phyloP scores from a whole-genome alignment of 208 protist species.

The Acanthamoeba triangularis region DNA sequence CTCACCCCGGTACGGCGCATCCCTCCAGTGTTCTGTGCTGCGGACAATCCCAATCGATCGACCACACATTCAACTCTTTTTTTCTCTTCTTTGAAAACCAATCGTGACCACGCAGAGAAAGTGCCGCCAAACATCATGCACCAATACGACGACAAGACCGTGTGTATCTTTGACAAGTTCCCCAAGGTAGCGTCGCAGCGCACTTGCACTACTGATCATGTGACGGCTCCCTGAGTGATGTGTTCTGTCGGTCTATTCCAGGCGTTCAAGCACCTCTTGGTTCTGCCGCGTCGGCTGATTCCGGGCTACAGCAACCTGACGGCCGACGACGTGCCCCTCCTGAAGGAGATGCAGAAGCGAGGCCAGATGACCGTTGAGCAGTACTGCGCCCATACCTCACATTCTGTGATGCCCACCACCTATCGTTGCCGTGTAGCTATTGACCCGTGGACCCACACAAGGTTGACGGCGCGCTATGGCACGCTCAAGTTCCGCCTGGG shows the following conservation, averaged over 20 bases:
- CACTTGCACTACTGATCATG: too few species aligned
- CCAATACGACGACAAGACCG: conserved; percentile 49
- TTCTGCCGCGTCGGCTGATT: not conserved
- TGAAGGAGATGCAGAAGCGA: conserved; percentile 37
- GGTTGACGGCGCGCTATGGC: not conserved
- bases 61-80: not conserved
- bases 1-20: not conserved
- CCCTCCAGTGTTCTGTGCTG: not conserved
- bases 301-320: not conserved
- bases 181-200: not conserved
- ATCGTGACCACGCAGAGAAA: not conserved
- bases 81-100: too few species aligned
- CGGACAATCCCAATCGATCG: too few species aligned
- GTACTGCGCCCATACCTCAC: not conserved
- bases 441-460: not conserved
- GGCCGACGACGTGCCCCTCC: conserved; percentile 32
- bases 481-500: conserved; percentile 53
- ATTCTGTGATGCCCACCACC: not conserved
- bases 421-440: not conserved
- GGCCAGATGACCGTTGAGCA: conserved; percentile 29
- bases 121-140: conserved; percentile 1
- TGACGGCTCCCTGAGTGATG: too few species aligned
- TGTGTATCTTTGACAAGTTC: conserved; percentile 65
- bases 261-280: conserved; percentile 57
- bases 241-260: not conserved